Evolutionary conservation across 192 early-diverging fungal genomes (phyloP).

Genomic region (Diversispora epigaea): DNA sequence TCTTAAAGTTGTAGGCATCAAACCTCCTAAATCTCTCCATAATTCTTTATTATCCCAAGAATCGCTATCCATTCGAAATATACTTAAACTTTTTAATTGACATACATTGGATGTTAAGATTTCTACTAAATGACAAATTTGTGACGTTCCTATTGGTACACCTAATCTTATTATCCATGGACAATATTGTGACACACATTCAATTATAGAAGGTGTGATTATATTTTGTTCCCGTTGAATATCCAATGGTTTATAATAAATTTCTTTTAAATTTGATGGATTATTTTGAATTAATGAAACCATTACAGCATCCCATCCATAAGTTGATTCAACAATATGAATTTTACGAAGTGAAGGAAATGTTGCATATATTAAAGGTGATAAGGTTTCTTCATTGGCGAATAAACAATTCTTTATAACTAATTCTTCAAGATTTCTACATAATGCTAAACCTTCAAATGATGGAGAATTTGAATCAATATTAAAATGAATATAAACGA

Average conservation of each 20-base stretch:
- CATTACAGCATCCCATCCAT: conserved; percentile 21
- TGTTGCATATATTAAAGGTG: conserved; percentile 3
- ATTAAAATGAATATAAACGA: conserved; percentile 29
- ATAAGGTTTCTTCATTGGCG: conserved; percentile 13
- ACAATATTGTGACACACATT: conserved; percentile 21
- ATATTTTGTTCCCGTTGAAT: not conserved
- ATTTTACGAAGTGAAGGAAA: conserved; percentile 29
- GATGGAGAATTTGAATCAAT: not conserved
- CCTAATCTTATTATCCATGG: conserved; percentile 1
- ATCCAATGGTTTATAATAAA: conserved; percentile 28
- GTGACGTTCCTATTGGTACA: conserved; percentile 2
- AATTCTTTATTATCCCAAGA: conserved; percentile 11
- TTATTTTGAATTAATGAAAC: conserved; percentile 28
- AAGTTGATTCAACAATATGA: conserved; percentile 31
- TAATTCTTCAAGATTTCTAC: conserved; percentile 22
- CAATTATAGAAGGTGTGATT: conserved; percentile 9
- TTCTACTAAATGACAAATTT: conserved; percentile 12
- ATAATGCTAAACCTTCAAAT: conserved; percentile 10
- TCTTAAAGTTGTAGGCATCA: conserved; percentile 21
- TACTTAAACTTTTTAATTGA: conserved; percentile 22
- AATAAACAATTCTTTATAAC: conserved; percentile 12
- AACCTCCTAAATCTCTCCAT: conserved; percentile 10
- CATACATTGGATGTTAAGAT: conserved; percentile 8
- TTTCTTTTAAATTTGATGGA: conserved; percentile 13
- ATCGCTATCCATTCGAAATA: conserved; percentile 15